Base-by-base conservation (phyloP, 129 eudicot genomes). In the Pulicaria dysenterica region DNA sequence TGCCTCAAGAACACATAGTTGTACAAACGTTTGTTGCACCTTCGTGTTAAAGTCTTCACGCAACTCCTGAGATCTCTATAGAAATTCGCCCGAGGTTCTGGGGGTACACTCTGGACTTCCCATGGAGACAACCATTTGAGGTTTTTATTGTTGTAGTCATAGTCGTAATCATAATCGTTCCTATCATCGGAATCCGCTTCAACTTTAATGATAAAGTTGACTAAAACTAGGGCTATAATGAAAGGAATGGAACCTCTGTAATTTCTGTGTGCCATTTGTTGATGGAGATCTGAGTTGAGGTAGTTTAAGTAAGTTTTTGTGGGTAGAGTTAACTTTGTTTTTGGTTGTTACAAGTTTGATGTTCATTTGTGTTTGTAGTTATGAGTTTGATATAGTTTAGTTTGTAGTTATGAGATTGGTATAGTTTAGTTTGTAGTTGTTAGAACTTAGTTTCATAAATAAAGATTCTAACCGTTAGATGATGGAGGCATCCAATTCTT, bases 21-120 rank as follows among this genome's bases (percentile, higher is more conserved):
- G 42, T 76, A 76, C 61, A 76, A 57, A 12, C 67, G 68, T 15
- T 58, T 48, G 75, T 77, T 77, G 58, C 80, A 76, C 45, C 7
- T 67, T 9, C 24, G 36, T 55, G 80, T 76, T 41, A 76, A 57
- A 12, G 67, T 45, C n/a, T 55, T 51, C 31, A 77, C 13, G 65
- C 81, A 77, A 69, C 58, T 69, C 58, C 13, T 67, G 6, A 76
- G 72, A 34, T 67, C 74, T 15, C 44, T 58, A 34, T 50, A 77
- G 61, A 77, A 77, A 41, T 50, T 60, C 13, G 14, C 24, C 54
- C 72, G 38, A 15, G 76, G 81, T 38, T 77, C 72, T 43, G 12
- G 40, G 41, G 81, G 81, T 16, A 69, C 64, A 40, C 50, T 38
- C 5, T 77, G 7, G 72, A 69, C 66, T 2, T 70, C 72, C 77